These are phyloP conservation scores for Trametes versicolor DNA, from an alignment of 1,284 basidiomycete genomes.

Conservation along the genomic window DNA sequence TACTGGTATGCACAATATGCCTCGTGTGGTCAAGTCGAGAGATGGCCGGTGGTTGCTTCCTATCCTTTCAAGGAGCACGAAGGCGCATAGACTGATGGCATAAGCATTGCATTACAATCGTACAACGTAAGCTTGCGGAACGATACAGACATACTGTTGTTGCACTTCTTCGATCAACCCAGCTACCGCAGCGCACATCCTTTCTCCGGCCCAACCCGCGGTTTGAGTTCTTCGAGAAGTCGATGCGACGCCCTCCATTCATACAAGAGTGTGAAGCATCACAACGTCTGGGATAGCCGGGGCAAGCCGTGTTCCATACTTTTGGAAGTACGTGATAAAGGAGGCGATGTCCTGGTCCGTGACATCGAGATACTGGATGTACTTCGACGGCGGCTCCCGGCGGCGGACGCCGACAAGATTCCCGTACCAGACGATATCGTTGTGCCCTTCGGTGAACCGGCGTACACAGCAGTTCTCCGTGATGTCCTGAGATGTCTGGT, in stretches of 20 bases:
- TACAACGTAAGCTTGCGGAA: not conserved
- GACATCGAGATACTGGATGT: conserved; percentile 20
- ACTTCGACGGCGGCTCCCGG: conserved; percentile 20
- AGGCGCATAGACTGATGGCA: not conserved
- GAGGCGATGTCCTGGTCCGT: conserved; percentile 14
- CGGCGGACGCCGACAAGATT: conserved; percentile 19
- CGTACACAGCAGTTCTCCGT: conserved; percentile 17
- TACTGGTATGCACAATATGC: not conserved
- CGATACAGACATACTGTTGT: too few species aligned
- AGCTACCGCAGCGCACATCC: conserved; percentile 1
- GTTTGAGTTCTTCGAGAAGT: not conserved
- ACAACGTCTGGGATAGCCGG: conserved; percentile 2
- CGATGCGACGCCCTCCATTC: not conserved
- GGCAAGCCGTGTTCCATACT: conserved; percentile 1
- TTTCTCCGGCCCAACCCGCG: not conserved
- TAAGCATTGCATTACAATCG: not conserved
- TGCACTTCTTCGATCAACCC: not conserved
- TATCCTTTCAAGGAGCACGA: not conserved
- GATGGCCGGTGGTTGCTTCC: not conserved
- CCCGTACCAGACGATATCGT: conserved; percentile 5
- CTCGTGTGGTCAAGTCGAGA: not conserved
- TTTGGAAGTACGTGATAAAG: conserved; percentile 13
- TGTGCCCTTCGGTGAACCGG: conserved; percentile 13
- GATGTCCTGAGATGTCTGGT: not conserved
- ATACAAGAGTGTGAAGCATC: not conserved